These are phyloP conservation scores for Skeletonema potamos DNA, from an alignment of 108 stramenopile genomes.

Conservation along the genomic window DNA sequence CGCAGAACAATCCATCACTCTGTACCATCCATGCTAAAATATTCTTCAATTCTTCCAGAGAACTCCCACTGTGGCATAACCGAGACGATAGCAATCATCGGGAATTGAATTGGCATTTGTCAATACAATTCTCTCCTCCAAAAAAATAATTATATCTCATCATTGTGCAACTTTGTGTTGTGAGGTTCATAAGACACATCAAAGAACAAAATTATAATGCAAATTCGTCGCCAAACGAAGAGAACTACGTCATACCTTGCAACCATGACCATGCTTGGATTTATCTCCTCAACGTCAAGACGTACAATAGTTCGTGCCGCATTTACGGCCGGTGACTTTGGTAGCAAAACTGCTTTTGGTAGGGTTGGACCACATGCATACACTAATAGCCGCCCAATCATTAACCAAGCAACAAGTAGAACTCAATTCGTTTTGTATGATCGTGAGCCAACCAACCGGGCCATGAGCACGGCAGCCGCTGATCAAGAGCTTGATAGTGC, in stretches of 20 bases:
- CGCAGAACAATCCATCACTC: neutral
- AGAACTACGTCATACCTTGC: neutral
- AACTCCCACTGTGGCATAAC: neutral
- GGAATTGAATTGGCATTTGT: neutral
- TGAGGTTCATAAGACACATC: neutral
- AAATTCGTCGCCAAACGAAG: neutral
- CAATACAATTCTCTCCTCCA: neutral
- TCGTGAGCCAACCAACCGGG: neutral
- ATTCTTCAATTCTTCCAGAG: neutral
- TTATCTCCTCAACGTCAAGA: neutral
- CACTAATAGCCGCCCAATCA: neutral
- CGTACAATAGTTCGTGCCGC: slow-evolving; percentile 12
- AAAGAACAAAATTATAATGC: slow-evolving; percentile 1
- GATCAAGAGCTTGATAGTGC: slow-evolving; percentile 66
- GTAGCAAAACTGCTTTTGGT: neutral
- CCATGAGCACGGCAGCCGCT: slow-evolving; percentile 31
- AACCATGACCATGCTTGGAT: slow-evolving; percentile 21
- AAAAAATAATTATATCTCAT: neutral
- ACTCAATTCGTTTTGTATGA: neutral
- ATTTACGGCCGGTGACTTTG: neutral
- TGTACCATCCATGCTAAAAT: too few species aligned
- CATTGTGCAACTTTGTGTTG: neutral
- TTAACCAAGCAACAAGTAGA: neutral
- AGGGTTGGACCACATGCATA: neutral
- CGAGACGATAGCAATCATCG: neutral